phyloP scores from a whole-genome alignment of 1,139 yeast genomes.

The Waltiozyma sp. region DNA sequence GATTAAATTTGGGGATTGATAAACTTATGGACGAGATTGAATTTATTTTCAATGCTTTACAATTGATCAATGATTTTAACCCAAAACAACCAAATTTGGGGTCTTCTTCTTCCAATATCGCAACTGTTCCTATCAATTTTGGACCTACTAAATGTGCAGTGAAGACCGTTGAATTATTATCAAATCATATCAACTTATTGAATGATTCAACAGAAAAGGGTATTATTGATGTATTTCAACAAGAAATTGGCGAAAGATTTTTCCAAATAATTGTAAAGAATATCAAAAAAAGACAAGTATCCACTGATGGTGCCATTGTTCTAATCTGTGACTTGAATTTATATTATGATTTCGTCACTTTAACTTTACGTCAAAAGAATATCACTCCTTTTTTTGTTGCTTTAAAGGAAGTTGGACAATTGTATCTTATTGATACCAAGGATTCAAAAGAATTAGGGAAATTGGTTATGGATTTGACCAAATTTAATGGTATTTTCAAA shows the following conservation, averaged over 20 bases:
- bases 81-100: constrained; percentile 28
- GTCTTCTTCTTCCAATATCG: constrained; percentile 18
- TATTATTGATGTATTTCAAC: constrained; percentile 85
- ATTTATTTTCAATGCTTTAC: constrained; percentile 37
- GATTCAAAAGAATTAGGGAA: constrained; percentile 77
- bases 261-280: constrained; percentile 68
- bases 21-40: constrained; percentile 73
- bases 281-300: constrained; percentile 56
- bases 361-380: constrained; percentile 52
- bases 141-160: constrained; percentile 69
- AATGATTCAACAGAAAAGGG: constrained; percentile 82
- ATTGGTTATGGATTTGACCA: constrained; percentile 69
- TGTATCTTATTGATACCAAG: constrained; percentile 65
- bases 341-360: constrained; percentile 59
- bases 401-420: constrained; percentile 71
- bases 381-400: constrained; percentile 73
- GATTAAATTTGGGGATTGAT: constrained; percentile 81
- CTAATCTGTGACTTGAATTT: constrained; percentile 66
- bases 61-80: constrained; percentile 42
- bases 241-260: constrained; percentile 84
- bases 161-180: constrained; percentile 49
- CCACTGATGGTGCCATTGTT: constrained; percentile 73
- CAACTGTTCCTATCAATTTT: background rate
- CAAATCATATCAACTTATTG: constrained; percentile 64
- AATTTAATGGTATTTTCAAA: constrained; percentile 80